Base-by-base conservation (phyloP, 2,329 filamentous ascomycete species). In the Aspergillus intermedius region DNA sequence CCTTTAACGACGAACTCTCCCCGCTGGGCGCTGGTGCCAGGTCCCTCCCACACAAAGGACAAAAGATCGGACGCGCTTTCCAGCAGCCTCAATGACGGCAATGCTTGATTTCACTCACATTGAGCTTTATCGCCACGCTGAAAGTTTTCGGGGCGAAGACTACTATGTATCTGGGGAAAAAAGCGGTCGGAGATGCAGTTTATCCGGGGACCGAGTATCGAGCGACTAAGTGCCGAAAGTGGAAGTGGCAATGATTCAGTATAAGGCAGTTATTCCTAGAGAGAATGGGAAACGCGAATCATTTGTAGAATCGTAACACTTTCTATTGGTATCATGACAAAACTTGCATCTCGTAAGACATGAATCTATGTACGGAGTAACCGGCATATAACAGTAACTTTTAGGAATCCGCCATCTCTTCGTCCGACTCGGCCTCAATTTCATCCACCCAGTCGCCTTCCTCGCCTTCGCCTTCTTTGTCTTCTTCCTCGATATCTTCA, bases 401-500 rank as follows among this genome's bases (percentile, higher is more conserved):
- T 69, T 64, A 75, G 54, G 68, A 71, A 59, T 72, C 73, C 42
- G 63, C 72, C 83, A 82, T 86, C 67, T 76, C 73, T 47, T 73
- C 70, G 42, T 69, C 67, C 10, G 71, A 73, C 64, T 72, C 77
- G 53, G 78, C 80, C 50, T 80, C 81, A 32, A 80, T 77, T 49
- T 77, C 70, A 39, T 72, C 74, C 19, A 79, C 79, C 42, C 74
- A 75, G 32, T 74, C 77, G 7, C 75, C 77, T 9, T 74, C 74
- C 10, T 77, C 79, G 7, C 75, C 80, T 23, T 77, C 79, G 30
- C 75, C 77, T 17, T 75, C 79, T 25, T 81, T 79, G 32, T 75
- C 78, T 17, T 79, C 77, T 15, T 76, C 75, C 25, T 77, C 75
- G 15, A 74, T 70, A 10, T 77, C 75, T 56, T 80, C 80, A 3